Base-by-base conservation (phyloP, 148 eudicot species). In the Simmondsia chinensis region DNA sequence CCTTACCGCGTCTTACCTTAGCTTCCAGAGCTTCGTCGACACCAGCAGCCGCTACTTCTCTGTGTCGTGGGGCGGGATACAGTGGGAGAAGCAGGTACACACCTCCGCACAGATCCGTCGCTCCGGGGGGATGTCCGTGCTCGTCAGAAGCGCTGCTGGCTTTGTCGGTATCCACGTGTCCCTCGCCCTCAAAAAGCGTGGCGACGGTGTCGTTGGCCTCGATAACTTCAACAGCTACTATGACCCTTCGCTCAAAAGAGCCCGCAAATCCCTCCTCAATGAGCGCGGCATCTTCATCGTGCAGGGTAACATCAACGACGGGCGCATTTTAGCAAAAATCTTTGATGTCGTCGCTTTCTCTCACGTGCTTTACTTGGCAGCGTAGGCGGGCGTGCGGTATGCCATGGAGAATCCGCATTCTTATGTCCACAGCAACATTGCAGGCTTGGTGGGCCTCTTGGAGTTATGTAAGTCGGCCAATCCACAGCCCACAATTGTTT, bases 171-270 rank as follows among this genome's bases (percentile, higher is more conserved):
- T 75, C 47, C 94, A 83, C 64, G 83, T 70, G 9, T 64, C 80
- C 19, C 63, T 83, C 0, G 73, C 94, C 2, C 28, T 83, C 0
- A 75, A 62, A 20, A 78, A 75, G 19, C 72, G 94, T 2, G 94
- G 94, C 0, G 94, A 83, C 36, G 94, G 94, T n/a, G 94, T 83
- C 20, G 94, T 83, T 2, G 94, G 94, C 3, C 48, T 83, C 1
- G 94, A 83, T 52, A 83, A 83, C 43, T 79, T 83, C 63, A 83
- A 83, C 65, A 56, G 32, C 34, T 83, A 83, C 37, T 83, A 83
- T 54, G 86, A 78, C 38, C 94, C 86, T 0, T 66, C 82, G 0
- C 20, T 83, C 10, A 82, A 83, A 24, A 56, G 64, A 17, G 73
- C 72, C 26, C 58, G 94, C 1, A 59, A 43, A 43, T 41, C 36